A percentile compares a stretch with the other conserved stretches of the same genome.
Conservation (phyloP, 169 alveolate genomes). For the Eimeria acervulina region DNA sequence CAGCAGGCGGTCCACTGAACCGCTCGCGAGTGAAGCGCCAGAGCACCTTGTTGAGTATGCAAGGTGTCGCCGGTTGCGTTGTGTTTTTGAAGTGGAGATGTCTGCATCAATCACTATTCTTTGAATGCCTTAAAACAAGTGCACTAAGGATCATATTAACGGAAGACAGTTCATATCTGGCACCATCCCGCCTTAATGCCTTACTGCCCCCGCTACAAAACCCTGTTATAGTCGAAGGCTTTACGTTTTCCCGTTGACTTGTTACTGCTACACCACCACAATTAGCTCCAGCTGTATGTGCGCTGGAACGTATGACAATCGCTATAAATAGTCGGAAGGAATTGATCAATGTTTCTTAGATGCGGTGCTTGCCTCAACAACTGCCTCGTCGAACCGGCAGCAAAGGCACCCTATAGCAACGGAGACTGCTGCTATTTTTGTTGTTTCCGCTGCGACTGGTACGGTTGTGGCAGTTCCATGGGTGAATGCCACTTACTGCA, state of each 20-base stretch:
- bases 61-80: neutral
- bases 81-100: neutral
- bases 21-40: constrained; percentile 24
- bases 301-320: neutral
- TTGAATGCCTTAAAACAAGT: neutral
- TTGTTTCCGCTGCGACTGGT: neutral
- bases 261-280: neutral
- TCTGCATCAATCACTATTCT: neutral
- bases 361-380: neutral
- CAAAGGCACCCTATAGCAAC: neutral
- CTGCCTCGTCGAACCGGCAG: neutral
- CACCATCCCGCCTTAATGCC: neutral
- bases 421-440: neutral
- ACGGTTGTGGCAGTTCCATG: neutral
- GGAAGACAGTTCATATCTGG: neutral
- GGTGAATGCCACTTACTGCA: neutral
- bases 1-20: constrained; percentile 10
- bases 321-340: neutral
- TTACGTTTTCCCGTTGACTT: neutral
- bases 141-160: neutral
- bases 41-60: constrained; percentile 24
- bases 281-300: neutral
- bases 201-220: neutral
- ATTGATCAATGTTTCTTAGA: neutral
- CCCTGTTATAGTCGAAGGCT: neutral